phyloP scores from a whole-genome alignment of 345 rosid genomes.

The Trapa incisa region DNA sequence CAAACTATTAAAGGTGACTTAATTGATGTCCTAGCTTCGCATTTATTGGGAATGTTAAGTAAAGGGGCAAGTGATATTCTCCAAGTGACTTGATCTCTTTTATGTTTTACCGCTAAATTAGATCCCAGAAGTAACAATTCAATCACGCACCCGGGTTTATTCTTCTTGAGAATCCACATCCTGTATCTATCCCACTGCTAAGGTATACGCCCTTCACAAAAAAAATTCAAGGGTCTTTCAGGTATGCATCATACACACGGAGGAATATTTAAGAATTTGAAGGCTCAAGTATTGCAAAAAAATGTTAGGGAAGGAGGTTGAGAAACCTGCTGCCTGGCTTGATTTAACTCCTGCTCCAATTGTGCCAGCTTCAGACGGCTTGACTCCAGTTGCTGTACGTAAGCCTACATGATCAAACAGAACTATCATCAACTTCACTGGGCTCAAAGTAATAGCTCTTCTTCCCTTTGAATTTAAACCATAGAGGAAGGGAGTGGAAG shows the following conservation, averaged over 20 bases:
- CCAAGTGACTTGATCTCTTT: too few species aligned
- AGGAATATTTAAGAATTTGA: background rate
- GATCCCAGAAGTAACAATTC: background rate
- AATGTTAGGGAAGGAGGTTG: background rate
- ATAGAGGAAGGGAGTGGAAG: too few species aligned
- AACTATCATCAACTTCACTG: background rate
- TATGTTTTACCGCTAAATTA: background rate
- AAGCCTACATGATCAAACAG: slow-evolving; percentile 34
- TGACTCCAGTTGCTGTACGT: slow-evolving; percentile 72
- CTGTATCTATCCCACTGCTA: slow-evolving; percentile 30
- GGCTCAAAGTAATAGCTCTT: background rate
- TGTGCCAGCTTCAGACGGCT: slow-evolving; percentile 63
- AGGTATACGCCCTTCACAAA: slow-evolving; percentile 38
- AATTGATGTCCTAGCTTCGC: background rate
- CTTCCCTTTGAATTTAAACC: background rate
- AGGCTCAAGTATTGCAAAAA: background rate
- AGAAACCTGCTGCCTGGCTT: slow-evolving; percentile 45
- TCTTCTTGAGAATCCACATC: slow-evolving; percentile 37
- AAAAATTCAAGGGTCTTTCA: slow-evolving; percentile 5
- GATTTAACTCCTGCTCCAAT: slow-evolving; percentile 72
- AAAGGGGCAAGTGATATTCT: too few species aligned
- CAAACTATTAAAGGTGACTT: background rate
- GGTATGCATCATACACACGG: background rate
- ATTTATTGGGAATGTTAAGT: background rate
- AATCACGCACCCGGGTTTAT: slow-evolving; percentile 37